These are phyloP conservation scores for Halophytophthora batemanensis DNA, from an alignment of 352 stramenopile genomes.

Conservation along the genomic window DNA sequence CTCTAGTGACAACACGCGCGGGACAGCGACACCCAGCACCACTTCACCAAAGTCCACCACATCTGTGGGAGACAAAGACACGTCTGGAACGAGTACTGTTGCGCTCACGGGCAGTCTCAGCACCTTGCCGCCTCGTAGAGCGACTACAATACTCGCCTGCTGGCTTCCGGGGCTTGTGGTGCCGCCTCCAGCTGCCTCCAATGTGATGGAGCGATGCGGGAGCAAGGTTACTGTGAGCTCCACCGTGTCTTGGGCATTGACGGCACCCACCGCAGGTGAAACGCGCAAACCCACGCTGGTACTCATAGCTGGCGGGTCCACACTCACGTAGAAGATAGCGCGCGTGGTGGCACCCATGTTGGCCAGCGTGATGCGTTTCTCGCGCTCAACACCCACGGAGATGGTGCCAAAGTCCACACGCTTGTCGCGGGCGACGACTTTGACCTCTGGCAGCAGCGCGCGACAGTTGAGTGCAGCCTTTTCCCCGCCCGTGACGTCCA, in stretches of 20 bases:
- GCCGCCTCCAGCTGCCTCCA: conserved; percentile 43
- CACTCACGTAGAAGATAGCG: conserved; percentile 53
- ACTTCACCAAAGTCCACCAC: conserved; percentile 78
- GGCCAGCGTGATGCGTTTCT: conserved; percentile 47
- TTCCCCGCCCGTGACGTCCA: conserved; percentile 56
- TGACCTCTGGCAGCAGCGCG: conserved; percentile 48
- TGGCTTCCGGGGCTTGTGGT: conserved; percentile 26
- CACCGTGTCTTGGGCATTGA: conserved; percentile 47
- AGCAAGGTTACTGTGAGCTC: conserved; percentile 58
- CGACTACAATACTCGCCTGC: conserved; percentile 22
- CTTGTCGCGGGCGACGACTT: conserved; percentile 61
- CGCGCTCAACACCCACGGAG: conserved; percentile 67
- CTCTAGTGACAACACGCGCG: conserved; percentile 58
- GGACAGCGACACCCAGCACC: conserved; percentile 70
- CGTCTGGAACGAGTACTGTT: conserved; percentile 75
- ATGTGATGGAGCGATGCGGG: conserved; percentile 41
- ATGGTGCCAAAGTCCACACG: conserved; percentile 81
- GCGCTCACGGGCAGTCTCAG: conserved; percentile 61
- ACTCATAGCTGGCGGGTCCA: conserved; percentile 43
- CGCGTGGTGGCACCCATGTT: conserved; percentile 28
- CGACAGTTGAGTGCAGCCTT: conserved; percentile 42
- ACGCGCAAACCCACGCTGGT: conserved; percentile 44
- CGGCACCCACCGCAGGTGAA: conserved; percentile 30
- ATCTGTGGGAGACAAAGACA: conserved; percentile 44
- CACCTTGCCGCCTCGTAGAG: conserved; percentile 64